These are phyloP conservation scores for Clonostachys rhizophaga DNA, from an alignment of 2,329 filamentous ascomycete species.

Conservation along the genomic window DNA sequence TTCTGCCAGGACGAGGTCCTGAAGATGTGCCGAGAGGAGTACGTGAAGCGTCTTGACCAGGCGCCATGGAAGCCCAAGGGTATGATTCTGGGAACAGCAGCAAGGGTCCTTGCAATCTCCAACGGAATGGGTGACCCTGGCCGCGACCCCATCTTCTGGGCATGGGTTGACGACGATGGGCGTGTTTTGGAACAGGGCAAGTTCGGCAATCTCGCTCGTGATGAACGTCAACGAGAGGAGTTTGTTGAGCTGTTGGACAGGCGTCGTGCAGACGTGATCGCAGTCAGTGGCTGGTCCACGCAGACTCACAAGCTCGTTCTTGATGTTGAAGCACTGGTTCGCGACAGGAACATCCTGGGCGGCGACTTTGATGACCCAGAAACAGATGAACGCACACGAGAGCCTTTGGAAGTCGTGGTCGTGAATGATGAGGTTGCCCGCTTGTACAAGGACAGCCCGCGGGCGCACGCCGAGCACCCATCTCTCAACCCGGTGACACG, in stretches of 20 bases:
- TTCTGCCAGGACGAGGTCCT: conserved; percentile 92
- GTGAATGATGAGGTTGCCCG: conserved; percentile 98
- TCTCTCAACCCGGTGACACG: conserved; percentile 72
- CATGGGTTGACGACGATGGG: conserved; percentile 90
- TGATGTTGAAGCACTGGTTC: conserved; percentile 74
- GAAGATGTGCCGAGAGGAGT: conserved; percentile 84
- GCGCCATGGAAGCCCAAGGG: conserved; percentile 94
- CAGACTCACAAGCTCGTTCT: conserved; percentile 82
- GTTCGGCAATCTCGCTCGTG: conserved; percentile 72
- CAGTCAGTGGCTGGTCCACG: conserved; percentile 81
- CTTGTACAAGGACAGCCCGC: conserved; percentile 85
- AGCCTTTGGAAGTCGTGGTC: conserved; percentile 81
- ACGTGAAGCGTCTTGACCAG: conserved; percentile 86
- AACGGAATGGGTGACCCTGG: conserved; percentile 72
- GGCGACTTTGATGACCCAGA: conserved; percentile 78
- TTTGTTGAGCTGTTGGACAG: conserved; percentile 78
- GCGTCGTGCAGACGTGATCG: conserved; percentile 84
- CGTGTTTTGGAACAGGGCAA: conserved; percentile 86
- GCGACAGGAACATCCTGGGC: conserved; percentile 71
- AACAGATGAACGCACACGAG: conserved; percentile 68
- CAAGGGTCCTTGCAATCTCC: conserved; percentile 81
- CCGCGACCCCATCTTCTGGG: conserved; percentile 83
- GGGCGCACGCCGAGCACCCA: conserved; percentile 76
- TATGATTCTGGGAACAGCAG: conserved; percentile 81
- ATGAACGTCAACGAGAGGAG: conserved; percentile 59